Base-by-base conservation (phyloP, 805 yeast species). In the Zygosaccharomyces lentus region DNA sequence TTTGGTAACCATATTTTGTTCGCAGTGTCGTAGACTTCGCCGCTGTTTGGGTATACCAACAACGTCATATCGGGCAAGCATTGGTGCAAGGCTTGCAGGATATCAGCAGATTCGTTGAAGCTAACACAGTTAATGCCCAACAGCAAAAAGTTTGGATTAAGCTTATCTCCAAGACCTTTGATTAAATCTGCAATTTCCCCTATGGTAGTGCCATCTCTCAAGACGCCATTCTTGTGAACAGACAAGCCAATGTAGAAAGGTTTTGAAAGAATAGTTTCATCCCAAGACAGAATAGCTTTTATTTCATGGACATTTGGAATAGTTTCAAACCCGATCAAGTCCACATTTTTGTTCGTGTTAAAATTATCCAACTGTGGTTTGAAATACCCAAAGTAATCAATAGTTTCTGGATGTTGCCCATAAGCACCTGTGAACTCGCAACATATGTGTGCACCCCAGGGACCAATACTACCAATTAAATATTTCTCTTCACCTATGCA, bases 351-450 rank as follows among this genome's bases (percentile, higher is more conserved):
- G 2, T 63, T 54, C 5, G 52, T 42, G 59, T 84, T 87, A 66
- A 82, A 84, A 15, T 66, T 63, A 7, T 58, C 62, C 46, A 86
- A 55, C 35, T 69, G 69, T 2, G 65, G 66, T 17, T 52, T 57
- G 16, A 59, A 59, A 15, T 65, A 66, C 8, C 61, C 59, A 2
- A 66, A 58, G 6, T 62, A 67, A 21, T 61, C 68, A 25, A 64
- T 61, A 2, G 36, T 39, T 19, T 50, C 57, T 4, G 65, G 56
- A 17, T 47, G 24, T 6, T 45, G 41, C 9, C 71, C 73, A 59
- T 84, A 85, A 41, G 79, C 72, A 1, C 95, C 95, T 2, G 82
- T 78, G 56, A 82, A 87, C 57, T 87, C 96, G 0, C 82, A 72
- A 27, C 83, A 79, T 29, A 82, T 57, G 52, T 67, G 80, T 0